Percentiles rank a stretch among this genome's conserved stretches.
phyloP scores from a whole-genome alignment of 2,329 filamentous ascomycete species.

The Phyllosticta citrichinensis region DNA sequence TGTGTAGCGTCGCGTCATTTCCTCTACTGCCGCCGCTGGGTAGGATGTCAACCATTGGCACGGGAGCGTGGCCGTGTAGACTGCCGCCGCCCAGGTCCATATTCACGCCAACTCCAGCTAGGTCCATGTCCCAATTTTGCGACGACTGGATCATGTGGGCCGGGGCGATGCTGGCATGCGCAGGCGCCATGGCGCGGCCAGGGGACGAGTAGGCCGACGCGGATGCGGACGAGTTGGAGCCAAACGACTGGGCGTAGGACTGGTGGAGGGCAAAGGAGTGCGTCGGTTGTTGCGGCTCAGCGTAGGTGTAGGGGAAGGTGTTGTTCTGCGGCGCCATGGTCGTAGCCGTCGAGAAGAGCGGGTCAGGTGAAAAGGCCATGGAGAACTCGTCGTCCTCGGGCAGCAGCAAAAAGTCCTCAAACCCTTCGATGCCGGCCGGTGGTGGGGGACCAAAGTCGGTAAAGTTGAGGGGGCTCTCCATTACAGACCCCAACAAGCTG shows the following conservation, averaged over 20 bases:
- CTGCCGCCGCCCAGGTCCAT: background rate
- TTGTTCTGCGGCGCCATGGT: background rate
- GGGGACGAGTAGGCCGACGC: background rate
- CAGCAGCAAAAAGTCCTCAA: constrained; percentile 6
- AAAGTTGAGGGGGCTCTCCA: constrained; percentile 6
- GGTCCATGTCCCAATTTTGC: background rate
- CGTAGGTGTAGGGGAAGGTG: background rate
- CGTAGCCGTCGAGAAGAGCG: background rate
- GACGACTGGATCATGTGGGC: background rate
- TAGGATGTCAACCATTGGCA: background rate
- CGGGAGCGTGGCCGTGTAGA: background rate
- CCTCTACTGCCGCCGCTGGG: background rate
- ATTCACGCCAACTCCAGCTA: background rate
- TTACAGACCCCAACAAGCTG: background rate
- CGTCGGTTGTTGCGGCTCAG: background rate
- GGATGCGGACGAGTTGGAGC: background rate
- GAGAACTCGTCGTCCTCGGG: constrained; percentile 6
- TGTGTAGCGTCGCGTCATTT: too few relatives aligned
- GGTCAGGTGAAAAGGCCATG: constrained; percentile 5
- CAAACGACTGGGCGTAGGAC: background rate
- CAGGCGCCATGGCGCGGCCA: background rate
- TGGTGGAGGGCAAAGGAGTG: background rate
- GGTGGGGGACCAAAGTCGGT: background rate
- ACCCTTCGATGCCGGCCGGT: background rate
- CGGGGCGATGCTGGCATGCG: background rate